Evolutionary conservation across 179 eudicot genomes (phyloP).

Genomic region (Heliamphora pulchella): DNA sequence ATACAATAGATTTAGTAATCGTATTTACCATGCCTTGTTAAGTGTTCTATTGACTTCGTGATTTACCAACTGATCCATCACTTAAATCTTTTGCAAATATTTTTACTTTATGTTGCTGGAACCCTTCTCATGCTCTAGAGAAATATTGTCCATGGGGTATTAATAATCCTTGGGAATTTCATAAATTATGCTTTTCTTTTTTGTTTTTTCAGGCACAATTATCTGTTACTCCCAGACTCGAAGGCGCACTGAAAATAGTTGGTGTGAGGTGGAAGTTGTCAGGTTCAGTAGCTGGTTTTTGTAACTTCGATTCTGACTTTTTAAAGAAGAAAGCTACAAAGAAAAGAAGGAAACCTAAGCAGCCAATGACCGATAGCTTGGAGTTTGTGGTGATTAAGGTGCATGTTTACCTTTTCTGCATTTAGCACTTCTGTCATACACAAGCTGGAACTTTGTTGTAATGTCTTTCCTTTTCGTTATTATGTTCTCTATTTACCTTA

Average conservation of each 20-base stretch:
- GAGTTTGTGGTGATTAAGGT: constrained; percentile 86
- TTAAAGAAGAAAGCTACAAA: constrained; percentile 46
- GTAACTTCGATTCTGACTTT: constrained; percentile 46
- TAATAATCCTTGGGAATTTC: not conserved
- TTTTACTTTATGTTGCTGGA: not conserved
- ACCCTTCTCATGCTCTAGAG: not conserved
- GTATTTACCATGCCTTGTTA: not conserved
- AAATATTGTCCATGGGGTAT: not conserved
- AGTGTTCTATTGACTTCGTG: not conserved
- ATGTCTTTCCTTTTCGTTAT: not conserved
- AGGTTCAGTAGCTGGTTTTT: constrained; percentile 73
- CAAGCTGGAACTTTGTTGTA: not conserved
- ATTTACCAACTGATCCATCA: not conserved
- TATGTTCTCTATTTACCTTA: not conserved
- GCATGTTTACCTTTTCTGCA: constrained; percentile 16
- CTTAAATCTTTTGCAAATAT: not conserved
- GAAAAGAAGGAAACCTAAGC: constrained; percentile 49
- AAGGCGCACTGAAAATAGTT: constrained; percentile 69
- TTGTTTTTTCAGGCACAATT: constrained; percentile 53
- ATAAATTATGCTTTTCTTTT: not conserved
- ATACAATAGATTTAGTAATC: not conserved
- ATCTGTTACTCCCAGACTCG: constrained; percentile 61
- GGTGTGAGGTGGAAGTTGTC: constrained; percentile 96
- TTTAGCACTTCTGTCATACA: constrained; percentile 6
- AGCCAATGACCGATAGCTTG: constrained; percentile 37